Evolutionary conservation across 139 green algal genomes (phyloP).

Genomic region (Chlorella ohadii): DNA sequence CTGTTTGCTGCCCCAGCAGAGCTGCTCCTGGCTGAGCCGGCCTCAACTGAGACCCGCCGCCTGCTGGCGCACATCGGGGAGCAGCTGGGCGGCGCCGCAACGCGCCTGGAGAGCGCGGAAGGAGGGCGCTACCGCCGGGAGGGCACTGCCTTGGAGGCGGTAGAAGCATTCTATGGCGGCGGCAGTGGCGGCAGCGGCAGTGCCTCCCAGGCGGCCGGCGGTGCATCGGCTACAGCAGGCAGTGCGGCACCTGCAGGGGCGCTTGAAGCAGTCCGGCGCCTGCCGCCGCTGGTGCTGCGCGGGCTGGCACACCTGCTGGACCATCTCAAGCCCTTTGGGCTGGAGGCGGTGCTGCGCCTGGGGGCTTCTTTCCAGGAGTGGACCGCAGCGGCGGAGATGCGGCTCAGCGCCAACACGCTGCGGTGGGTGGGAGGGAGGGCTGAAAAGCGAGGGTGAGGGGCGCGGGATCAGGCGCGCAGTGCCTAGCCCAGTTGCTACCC

Average conservation of each 20-base stretch:
- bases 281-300: slow-evolving; percentile 65
- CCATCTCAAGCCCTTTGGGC: slow-evolving; percentile 73
- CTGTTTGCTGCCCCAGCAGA: slow-evolving; percentile 73
- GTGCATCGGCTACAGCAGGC: not conserved
- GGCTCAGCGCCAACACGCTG: slow-evolving; percentile 34
- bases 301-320: slow-evolving; percentile 68
- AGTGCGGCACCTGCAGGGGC: not conserved
- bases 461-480: no score
- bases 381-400: slow-evolving; percentile 1
- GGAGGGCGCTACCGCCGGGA: not conserved
- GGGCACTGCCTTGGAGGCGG: not conserved
- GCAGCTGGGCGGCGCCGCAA: not conserved
- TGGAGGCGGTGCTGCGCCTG: slow-evolving; percentile 71
- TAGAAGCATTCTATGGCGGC: slow-evolving; percentile 46
- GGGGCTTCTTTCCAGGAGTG: slow-evolving; percentile 24
- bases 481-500: no score
- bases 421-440: not conserved
- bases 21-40: slow-evolving; percentile 63
- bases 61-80: slow-evolving; percentile 48
- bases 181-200: not conserved
- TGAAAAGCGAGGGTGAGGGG: no score
- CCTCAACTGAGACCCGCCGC: slow-evolving; percentile 54
- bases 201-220: no score
- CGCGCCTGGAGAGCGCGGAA: not conserved
- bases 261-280: slow-evolving; percentile 45